Base-by-base conservation (phyloP, 2,329 filamentous ascomycete genomes). In the Fusarium devonianum region DNA sequence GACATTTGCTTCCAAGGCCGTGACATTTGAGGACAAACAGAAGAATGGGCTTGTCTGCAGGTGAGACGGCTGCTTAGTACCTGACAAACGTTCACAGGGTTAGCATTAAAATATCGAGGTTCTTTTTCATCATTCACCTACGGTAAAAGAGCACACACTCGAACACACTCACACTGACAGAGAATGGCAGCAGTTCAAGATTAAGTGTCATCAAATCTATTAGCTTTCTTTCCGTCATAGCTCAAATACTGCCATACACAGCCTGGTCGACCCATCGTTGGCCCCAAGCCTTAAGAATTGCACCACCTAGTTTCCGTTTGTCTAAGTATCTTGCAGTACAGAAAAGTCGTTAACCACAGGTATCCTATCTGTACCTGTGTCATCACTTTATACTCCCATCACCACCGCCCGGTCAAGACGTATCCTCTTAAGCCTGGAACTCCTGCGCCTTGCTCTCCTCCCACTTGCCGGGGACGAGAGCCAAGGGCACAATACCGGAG, bases 401-500 rank as follows among this genome's bases (percentile, higher is more conserved):
- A 49, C 28, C 38, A 37, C 40, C 13, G 19, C 23, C 19, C 41
- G 53, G 42, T 48, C 42, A 58, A 35, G 37, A 8, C 40, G 46
- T 34, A 39, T 51, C 25, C 32, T 30, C 44, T 73, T 80, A 85
- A 70, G 66, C 79, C 68, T 76, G 75, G 75, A 86, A 87, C 75
- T 87, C 84, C 72, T 81, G 74, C 41, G 80, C 73, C 39, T 78
- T 80, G 74, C 80, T 82, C 71, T 80, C 77, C 72, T 85, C 83
- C 77, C 81, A 83, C 72, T 79, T 82, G 62, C 84, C 84, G 23
- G 83, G 82, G 56, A 87, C 64, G 34, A 97, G 87, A 35, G 93
- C 94, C 72, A 97, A 79, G 47, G 94, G 93, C 62, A 99, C 93
- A 70, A 97, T 97, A 73, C 94, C 94, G 41, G 88, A 93, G 68